Evolutionary conservation across 768 basidiomycete species (phyloP).

Genomic region (Tricholoma matsutake): DNA sequence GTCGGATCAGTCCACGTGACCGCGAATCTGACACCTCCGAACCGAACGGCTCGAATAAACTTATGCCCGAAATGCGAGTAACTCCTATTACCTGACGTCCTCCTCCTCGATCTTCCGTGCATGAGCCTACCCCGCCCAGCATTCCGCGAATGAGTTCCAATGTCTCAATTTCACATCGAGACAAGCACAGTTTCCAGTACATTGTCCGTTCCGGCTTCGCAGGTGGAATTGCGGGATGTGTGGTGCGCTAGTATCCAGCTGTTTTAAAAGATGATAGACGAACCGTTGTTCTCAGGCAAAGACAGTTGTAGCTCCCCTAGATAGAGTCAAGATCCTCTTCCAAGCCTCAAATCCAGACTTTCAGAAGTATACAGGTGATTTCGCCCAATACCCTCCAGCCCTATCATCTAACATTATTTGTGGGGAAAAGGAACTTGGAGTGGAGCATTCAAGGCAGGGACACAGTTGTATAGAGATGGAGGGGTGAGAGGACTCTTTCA

Average conservation of each 20-base stretch:
- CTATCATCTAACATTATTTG: background rate
- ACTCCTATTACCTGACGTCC: background rate
- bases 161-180: constrained; percentile 43
- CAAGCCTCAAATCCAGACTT: constrained; percentile 97
- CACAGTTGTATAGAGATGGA: constrained; percentile 60
- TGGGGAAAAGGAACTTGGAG: constrained; percentile 70
- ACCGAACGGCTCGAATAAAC: constrained; percentile 1
- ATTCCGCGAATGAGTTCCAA: constrained; percentile 53
- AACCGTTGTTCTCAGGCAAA: constrained; percentile 61
- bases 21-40: background rate
- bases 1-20: constrained; percentile 1
- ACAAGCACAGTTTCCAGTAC: constrained; percentile 56
- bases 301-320: constrained; percentile 91
- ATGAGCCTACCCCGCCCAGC: constrained; percentile 23
- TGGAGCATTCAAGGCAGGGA: constrained; percentile 77
- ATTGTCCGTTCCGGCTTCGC: constrained; percentile 84
- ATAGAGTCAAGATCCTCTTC: constrained; percentile 98
- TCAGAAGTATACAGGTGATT: constrained; percentile 84
- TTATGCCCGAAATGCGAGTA: background rate
- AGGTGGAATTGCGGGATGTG: constrained; percentile 90
- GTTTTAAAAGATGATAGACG: background rate
- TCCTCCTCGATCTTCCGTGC: constrained; percentile 18
- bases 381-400: constrained; percentile 24
- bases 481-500: constrained; percentile 86
- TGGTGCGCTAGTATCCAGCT: constrained; percentile 53